phyloP scores from a whole-genome alignment of 495 filamentous ascomycete genomes.

The Penicillium lagena region DNA sequence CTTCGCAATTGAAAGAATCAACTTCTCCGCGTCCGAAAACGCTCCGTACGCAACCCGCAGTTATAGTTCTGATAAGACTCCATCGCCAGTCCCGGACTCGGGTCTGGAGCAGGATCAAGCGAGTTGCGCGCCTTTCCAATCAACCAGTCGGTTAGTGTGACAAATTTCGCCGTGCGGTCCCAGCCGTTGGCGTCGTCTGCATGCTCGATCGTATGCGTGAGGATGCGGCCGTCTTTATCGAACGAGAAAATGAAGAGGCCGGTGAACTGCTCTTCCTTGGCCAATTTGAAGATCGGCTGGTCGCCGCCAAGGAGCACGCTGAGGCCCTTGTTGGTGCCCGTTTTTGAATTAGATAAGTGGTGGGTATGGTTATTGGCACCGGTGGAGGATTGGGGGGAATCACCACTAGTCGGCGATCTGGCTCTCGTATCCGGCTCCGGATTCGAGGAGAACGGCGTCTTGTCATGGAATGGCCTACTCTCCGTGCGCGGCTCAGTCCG shows the following conservation, averaged over 20 bases:
- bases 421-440: neutral
- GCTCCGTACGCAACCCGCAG: constrained; percentile 4
- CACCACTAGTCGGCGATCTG: too few relatives aligned
- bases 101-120: constrained; percentile 33
- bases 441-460: neutral
- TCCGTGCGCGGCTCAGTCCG: constrained; percentile 50
- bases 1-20: neutral
- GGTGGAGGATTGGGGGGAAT: too few relatives aligned
- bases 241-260: constrained; percentile 95
- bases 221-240: constrained; percentile 77
- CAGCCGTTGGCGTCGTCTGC: constrained; percentile 70
- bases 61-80: constrained; percentile 15
- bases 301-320: constrained; percentile 50
- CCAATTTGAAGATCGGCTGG: constrained; percentile 64
- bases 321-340: constrained; percentile 31
- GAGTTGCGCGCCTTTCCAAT: constrained; percentile 55
- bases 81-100: constrained; percentile 27
- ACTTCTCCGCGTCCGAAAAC: neutral
- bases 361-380: constrained; percentile 2
- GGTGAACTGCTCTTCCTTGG: constrained; percentile 48
- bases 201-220: constrained; percentile 90
- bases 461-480: constrained; percentile 17
- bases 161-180: constrained; percentile 65
- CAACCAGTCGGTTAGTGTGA: constrained; percentile 84
- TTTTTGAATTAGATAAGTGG: constrained; percentile 15